Evolutionary conservation across 2,329 filamentous ascomycete species (phyloP).

Genomic region (Arthrobotrys sinensis): DNA sequence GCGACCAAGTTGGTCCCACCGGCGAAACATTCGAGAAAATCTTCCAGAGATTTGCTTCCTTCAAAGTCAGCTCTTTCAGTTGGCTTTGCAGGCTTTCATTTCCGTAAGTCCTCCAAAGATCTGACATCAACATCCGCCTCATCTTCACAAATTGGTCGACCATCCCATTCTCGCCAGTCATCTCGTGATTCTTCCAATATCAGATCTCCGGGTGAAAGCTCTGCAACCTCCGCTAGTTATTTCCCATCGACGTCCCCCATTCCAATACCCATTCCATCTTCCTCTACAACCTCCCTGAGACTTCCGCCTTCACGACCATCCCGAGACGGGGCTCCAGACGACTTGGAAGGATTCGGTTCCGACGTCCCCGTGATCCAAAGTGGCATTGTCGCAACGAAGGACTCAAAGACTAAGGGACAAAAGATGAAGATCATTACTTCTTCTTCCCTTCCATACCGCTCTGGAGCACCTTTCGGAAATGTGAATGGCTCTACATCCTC

Average conservation of each 20-base stretch:
- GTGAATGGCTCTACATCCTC: constrained; percentile 53
- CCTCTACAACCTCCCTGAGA: constrained; percentile 50
- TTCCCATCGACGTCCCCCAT: constrained; percentile 56
- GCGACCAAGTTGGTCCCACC: constrained; percentile 23
- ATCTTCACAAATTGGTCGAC: constrained; percentile 42
- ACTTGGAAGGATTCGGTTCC: constrained; percentile 46
- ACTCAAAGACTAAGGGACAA: constrained; percentile 47
- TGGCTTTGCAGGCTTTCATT: constrained; percentile 45
- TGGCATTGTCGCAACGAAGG: constrained; percentile 50
- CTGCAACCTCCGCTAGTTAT: constrained; percentile 39
- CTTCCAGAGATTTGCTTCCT: constrained; percentile 47
- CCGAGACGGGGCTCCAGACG: constrained; percentile 50
- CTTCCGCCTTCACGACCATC: constrained; percentile 54
- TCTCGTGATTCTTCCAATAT: constrained; percentile 57
- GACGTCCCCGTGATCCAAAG: constrained; percentile 56
- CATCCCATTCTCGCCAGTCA: constrained; percentile 54
- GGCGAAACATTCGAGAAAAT: constrained; percentile 38
- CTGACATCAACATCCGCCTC: constrained; percentile 37
- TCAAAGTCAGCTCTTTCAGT: constrained; percentile 39
- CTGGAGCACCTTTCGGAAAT: constrained; percentile 40
- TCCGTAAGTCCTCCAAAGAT: constrained; percentile 55
- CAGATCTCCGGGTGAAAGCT: constrained; percentile 46
- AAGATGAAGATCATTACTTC: constrained; percentile 60
- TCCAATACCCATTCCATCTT: constrained; percentile 52
- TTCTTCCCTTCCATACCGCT: constrained; percentile 51